These are phyloP conservation scores for Trichoderma semiorbis DNA, from an alignment of 2,329 filamentous ascomycete species.

Conservation along the genomic window DNA sequence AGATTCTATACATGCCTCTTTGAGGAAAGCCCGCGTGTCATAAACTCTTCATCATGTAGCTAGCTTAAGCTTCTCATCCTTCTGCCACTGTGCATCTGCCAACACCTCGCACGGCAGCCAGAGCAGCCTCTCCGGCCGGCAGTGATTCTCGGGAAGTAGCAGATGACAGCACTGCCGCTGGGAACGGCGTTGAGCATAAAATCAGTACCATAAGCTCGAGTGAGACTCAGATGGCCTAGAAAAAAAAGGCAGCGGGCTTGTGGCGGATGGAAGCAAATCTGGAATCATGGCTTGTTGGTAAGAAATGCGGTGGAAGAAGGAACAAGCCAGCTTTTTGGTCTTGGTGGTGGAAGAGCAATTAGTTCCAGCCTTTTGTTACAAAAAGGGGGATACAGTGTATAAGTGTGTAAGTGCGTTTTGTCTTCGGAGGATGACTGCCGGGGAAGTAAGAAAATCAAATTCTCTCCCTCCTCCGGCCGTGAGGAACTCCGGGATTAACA, in stretches of 20 bases:
- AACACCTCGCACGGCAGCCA: constrained; percentile 51
- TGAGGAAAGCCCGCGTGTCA: constrained; percentile 61
- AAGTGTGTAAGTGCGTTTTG: background rate
- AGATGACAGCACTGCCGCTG: constrained; percentile 47
- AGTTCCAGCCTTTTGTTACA: background rate
- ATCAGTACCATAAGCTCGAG: constrained; percentile 64
- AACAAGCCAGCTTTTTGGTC: constrained; percentile 52
- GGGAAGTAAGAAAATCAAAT: background rate
- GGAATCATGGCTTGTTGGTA: constrained; percentile 54
- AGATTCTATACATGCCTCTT: constrained; percentile 40
- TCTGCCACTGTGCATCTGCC: constrained; percentile 60
- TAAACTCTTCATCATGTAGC: constrained; percentile 62
- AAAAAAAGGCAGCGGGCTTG: constrained; percentile 38
- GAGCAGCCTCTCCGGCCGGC: constrained; percentile 50
- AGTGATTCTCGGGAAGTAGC: constrained; percentile 44
- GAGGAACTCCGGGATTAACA: background rate
- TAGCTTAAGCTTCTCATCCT: constrained; percentile 59
- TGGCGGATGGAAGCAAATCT: constrained; percentile 43
- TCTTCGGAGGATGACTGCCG: background rate
- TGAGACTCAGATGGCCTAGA: constrained; percentile 65
- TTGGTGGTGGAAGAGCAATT: constrained; percentile 2
- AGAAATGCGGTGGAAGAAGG: constrained; percentile 61
- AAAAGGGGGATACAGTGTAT: background rate
- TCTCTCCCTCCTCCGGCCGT: background rate
- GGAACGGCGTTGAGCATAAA: constrained; percentile 62